Percentiles rank a stretch among this genome's conserved stretches.
Conservation (phyloP, 176 grass and related monocot genomes). For the Poa pratensis region DNA sequence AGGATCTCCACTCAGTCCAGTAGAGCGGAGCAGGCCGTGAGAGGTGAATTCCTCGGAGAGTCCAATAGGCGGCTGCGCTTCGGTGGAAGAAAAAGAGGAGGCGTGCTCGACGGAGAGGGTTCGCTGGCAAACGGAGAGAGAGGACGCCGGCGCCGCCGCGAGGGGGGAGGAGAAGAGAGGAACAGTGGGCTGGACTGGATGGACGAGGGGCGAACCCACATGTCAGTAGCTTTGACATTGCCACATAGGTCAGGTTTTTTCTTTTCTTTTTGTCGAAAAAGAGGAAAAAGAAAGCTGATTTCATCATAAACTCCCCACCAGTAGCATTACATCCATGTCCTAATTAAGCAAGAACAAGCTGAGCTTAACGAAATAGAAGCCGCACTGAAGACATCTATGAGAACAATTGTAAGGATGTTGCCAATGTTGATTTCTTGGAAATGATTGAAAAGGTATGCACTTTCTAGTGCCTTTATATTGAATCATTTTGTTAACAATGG, state of each 20-base stretch:
- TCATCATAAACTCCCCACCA: too few species aligned
- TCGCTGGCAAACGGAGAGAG: background rate
- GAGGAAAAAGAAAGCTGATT: too few species aligned
- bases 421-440: too few species aligned
- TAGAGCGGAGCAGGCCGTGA: background rate
- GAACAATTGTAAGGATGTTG: too few species aligned
- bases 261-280: background rate
- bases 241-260: background rate
- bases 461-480: too few species aligned
- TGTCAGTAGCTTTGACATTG: constrained; percentile 4
- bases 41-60: background rate
- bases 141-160: constrained; percentile 37
- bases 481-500: too few species aligned
- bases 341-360: too few species aligned
- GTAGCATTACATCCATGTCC: too few species aligned
- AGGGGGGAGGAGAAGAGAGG: background rate
- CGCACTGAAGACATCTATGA: too few species aligned
- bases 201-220: background rate
- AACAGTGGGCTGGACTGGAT: constrained; percentile 6
- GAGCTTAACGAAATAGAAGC: too few species aligned
- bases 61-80: background rate
- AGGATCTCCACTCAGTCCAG: background rate
- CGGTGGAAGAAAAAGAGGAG: background rate
- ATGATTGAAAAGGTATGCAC: too few species aligned
- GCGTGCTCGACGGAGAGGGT: background rate